A percentile compares a stretch with the other conserved stretches of the same genome.
Evolutionary conservation across 202 grass and related monocot species (phyloP).

Genomic region (Zizania palustris): DNA sequence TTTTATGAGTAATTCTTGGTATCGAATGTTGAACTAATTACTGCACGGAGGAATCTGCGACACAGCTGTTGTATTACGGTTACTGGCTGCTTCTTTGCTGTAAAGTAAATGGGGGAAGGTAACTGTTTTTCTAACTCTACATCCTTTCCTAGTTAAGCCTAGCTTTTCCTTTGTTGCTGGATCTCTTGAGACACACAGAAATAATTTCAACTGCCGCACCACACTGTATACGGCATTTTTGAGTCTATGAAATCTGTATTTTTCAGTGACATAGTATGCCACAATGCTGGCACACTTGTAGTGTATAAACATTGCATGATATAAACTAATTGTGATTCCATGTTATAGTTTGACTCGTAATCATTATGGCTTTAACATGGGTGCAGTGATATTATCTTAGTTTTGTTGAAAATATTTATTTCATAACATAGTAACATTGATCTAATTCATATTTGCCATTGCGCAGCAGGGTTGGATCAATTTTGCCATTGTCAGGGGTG

Average conservation of each 20-base stretch:
- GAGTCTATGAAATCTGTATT: neutral
- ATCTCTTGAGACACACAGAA: neutral
- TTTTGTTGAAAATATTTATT: slow-evolving; percentile 11
- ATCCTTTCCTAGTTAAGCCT: slow-evolving; percentile 20
- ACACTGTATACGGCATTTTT: neutral
- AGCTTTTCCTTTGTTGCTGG: neutral
- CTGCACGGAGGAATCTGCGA: neutral
- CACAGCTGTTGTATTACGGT: slow-evolving; percentile 7
- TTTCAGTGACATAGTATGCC: neutral
- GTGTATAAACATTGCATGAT: neutral
- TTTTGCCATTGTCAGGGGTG: slow-evolving; percentile 62
- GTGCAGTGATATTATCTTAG: neutral
- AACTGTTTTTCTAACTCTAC: slow-evolving; percentile 20
- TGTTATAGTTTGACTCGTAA: neutral
- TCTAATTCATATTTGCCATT: slow-evolving; percentile 20
- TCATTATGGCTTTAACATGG: neutral
- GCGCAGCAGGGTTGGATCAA: slow-evolving; percentile 44
- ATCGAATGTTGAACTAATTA: slow-evolving; percentile 20
- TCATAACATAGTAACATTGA: slow-evolving; percentile 20
- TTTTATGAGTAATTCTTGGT: neutral
- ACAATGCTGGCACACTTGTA: neutral
- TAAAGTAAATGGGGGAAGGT: slow-evolving; percentile 77
- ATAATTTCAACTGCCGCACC: neutral
- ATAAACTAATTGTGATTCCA: slow-evolving; percentile 4
- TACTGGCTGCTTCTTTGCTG: slow-evolving; percentile 5